These are phyloP conservation scores for Berberis thunbergii DNA, from an alignment of 164 flowering plant genomes.

Conservation along the genomic window DNA sequence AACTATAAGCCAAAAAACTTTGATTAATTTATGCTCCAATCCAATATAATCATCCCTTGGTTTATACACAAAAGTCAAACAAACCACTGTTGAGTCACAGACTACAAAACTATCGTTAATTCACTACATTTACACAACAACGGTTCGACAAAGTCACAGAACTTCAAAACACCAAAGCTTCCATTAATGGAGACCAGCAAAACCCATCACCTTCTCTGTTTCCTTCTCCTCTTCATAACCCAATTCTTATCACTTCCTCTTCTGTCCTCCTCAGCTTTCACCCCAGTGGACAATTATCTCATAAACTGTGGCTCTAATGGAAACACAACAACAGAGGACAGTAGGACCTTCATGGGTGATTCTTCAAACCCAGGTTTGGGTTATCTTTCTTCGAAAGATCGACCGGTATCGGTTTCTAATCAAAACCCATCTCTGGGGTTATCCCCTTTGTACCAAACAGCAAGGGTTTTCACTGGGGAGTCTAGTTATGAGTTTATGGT, in stretches of 20 bases:
- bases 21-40: too few species aligned
- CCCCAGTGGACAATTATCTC: slow-evolving; percentile 29
- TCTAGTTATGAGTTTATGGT: slow-evolving; percentile 11
- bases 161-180: background rate
- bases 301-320: slow-evolving; percentile 28
- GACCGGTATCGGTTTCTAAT: slow-evolving; percentile 1
- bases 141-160: too few species aligned
- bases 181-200: background rate
- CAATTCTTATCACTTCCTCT: slow-evolving; percentile 3
- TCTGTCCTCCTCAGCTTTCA: slow-evolving; percentile 11
- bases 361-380: background rate
- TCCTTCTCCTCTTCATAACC: background rate
- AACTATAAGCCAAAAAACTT: too few species aligned
- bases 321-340: slow-evolving; percentile 8
- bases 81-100: too few species aligned
- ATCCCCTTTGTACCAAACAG: slow-evolving; percentile 12
- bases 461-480: slow-evolving; percentile 11
- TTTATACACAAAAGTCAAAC: too few species aligned
- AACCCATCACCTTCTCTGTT: background rate
- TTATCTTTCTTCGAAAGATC: slow-evolving; percentile 1
- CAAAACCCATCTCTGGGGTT: slow-evolving; percentile 5
- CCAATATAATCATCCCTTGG: too few species aligned
- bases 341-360: slow-evolving; percentile 17
- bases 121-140: too few species aligned
- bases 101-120: too few species aligned